phyloP scores from a whole-genome alignment of 176 grass and related monocot genomes.

The Dendrocalamus sinicus region DNA sequence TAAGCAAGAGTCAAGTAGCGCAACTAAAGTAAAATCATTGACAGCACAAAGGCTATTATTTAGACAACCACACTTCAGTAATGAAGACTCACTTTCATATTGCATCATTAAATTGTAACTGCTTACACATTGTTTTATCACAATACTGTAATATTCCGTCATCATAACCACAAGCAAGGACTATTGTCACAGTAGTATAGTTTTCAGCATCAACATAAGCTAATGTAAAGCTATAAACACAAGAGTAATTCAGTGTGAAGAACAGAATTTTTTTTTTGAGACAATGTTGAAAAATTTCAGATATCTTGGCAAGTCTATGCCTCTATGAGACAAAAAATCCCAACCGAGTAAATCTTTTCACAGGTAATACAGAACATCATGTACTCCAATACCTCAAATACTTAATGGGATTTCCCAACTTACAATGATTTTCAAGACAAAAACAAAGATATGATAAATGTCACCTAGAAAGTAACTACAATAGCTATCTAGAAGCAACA shows the following conservation, averaged over 20 bases:
- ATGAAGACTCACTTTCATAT: slow-evolving; percentile 19
- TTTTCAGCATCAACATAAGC: slow-evolving; percentile 23
- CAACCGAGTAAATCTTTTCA: slow-evolving; percentile 30
- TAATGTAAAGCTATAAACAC: slow-evolving; percentile 24
- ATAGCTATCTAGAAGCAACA: too few relatives aligned
- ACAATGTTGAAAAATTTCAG: slow-evolving; percentile 23
- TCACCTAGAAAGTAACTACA: slow-evolving; percentile 25
- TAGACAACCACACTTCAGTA: slow-evolving; percentile 11
- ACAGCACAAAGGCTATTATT: neutral
- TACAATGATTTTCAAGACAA: slow-evolving; percentile 44
- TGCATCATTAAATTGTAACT: slow-evolving; percentile 3
- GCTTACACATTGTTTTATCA: neutral
- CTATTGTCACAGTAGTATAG: neutral
- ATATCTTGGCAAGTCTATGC: slow-evolving; percentile 27
- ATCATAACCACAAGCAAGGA: slow-evolving; percentile 24
- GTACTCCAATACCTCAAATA: slow-evolving; percentile 29
- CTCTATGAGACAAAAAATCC: slow-evolving; percentile 34
- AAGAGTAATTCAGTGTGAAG: slow-evolving; percentile 1
- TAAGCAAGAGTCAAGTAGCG: neutral
- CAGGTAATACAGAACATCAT: slow-evolving; percentile 37
- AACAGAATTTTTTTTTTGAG: slow-evolving; percentile 4
- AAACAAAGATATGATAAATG: slow-evolving; percentile 29
- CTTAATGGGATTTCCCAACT: slow-evolving; percentile 36
- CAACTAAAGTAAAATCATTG: neutral
- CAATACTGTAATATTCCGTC: neutral